Evolutionary conservation across 805 yeast species (phyloP), one percentile per base, ranked within the genome.

Genomic region (Torulaspora delbrueckii): DNA sequence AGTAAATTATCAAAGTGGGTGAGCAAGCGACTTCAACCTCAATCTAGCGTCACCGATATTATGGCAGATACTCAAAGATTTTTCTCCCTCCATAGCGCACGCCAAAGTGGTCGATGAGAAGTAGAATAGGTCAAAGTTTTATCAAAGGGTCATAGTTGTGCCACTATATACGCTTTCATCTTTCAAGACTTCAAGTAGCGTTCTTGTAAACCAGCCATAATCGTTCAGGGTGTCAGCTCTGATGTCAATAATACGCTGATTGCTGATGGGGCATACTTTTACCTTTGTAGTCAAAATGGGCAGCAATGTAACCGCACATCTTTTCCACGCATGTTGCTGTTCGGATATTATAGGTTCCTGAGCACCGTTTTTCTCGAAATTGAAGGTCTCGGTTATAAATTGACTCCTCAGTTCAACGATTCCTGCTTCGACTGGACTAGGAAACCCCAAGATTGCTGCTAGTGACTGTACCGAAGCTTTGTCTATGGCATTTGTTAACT

Each of bases 1-100:
- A 45, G 51, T 0, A 86, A 86, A 57, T 62, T 89, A 27, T 83
- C 93, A 28, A 75, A 75, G 2, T 89, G 96, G 96, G 82, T 89
- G 24, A 63, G 71, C 30, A 70, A 70, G n/a, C 62, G 78, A 38
- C 52, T 72, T 25, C 57, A 58, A 25, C 45, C 50, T 12, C 53
- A 58, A 10, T 13, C 36, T 1, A 45, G 45, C 3, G 51, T 58
- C 25, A n/a, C 39, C 2, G 54, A 43, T 1, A 52, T 65, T 3
- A 34, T 63, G 42, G 24, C 8, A 3, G 42, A 48, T 14, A 65
- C 72, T 0, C 43, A 42, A 8, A 13, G 12, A 1, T 65, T 63
- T 36, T 65, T 63, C 35, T 39, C 44, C 8, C 13, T 18, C 14
- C 40, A 40, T 23, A 42, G 39, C 16, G 43, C 19, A 5, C 25